Conservation (phyloP, 1,139 yeast genomes). For the Magnusiomyces fungicola region DNA sequence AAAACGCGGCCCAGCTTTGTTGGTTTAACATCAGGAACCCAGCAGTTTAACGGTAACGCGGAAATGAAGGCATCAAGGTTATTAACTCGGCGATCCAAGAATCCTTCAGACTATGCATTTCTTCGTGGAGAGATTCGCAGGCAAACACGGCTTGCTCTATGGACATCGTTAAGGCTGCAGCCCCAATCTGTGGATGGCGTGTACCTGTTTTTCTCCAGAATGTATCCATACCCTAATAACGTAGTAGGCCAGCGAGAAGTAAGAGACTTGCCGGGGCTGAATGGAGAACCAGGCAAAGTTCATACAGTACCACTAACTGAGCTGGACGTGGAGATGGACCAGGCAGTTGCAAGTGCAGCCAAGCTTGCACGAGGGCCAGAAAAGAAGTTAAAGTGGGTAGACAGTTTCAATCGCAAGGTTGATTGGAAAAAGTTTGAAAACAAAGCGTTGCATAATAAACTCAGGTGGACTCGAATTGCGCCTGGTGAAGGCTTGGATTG, state of each 20-base stretch:
- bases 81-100: conserved; percentile 21
- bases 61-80: conserved; percentile 4
- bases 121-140: conserved; percentile 37
- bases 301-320: not conserved
- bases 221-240: conserved; percentile 15
- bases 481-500: conserved; percentile 1
- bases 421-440: conserved; percentile 14
- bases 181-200: conserved; percentile 40
- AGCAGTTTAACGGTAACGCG: conserved; percentile 25
- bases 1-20: conserved; percentile 45
- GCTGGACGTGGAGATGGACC: conserved; percentile 28
- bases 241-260: not conserved
- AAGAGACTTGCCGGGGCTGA: not conserved
- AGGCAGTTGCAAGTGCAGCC: conserved; percentile 31
- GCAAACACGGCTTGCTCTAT: conserved; percentile 34
- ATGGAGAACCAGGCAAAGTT: not conserved
- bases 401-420: conserved; percentile 27
- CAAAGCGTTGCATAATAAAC: not conserved
- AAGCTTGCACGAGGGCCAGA: conserved; percentile 27
- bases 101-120: conserved; percentile 38
- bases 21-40: conserved; percentile 21
- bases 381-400: conserved; percentile 31
- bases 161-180: conserved; percentile 25
- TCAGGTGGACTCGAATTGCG: too few species aligned
- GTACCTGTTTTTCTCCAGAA: conserved; percentile 36